Percentiles rank a stretch among this genome's conserved stretches.
These are phyloP conservation scores for Fusarium sp. DNA, from an alignment of 2,329 filamentous ascomycete species.

Conservation along the genomic window DNA sequence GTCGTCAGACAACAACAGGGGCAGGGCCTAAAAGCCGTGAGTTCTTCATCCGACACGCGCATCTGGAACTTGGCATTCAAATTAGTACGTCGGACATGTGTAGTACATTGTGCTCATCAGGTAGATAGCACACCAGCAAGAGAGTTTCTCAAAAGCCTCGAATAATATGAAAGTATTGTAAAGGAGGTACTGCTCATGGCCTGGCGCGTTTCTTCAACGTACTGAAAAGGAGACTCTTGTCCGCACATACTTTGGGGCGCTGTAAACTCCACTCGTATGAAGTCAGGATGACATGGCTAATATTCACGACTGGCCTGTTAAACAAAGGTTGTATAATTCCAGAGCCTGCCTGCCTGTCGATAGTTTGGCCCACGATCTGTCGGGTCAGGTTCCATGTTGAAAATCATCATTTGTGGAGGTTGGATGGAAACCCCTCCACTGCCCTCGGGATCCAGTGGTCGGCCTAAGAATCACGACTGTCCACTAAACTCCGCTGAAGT, in stretches of 20 bases:
- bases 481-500: constrained; percentile 14
- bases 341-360: constrained; percentile 1
- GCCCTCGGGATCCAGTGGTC: not conserved
- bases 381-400: constrained; percentile 29
- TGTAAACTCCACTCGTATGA: constrained; percentile 9
- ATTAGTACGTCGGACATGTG: constrained; percentile 30
- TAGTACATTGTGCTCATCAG: constrained; percentile 20
- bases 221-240: constrained; percentile 10
- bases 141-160: not conserved
- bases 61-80: constrained; percentile 23
- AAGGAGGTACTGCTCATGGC: not conserved
- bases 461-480: not conserved
- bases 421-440: constrained; percentile 3
- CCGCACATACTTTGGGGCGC: not conserved
- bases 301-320: constrained; percentile 2
- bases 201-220: not conserved
- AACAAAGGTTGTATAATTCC: constrained; percentile 31
- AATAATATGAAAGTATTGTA: not conserved
- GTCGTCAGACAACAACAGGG: not conserved
- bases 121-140: not conserved
- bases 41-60: constrained; percentile 28
- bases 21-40: constrained; percentile 21
- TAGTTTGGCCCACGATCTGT: constrained; percentile 6
- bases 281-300: constrained; percentile 24
- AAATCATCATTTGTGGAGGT: constrained; percentile 35